A percentile compares a stretch with the other conserved stretches of the same genome.
Conservation (phyloP, 2,329 filamentous ascomycete species). For the Ustilaginoidea virens region DNA sequence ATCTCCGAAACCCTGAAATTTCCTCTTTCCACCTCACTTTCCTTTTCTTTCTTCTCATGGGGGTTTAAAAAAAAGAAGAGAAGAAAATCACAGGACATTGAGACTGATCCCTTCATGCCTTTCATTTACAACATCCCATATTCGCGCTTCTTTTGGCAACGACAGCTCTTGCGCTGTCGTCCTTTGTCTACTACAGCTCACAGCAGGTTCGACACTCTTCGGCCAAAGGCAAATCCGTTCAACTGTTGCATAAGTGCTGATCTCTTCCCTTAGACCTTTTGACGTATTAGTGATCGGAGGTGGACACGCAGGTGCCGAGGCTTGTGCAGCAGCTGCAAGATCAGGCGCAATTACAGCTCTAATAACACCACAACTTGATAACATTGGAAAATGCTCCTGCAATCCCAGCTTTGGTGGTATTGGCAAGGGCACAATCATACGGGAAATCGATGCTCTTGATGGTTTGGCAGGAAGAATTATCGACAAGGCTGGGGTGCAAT, state of each 20-base stretch:
- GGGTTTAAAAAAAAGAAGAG: no score
- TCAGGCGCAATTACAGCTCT: constrained; percentile 79
- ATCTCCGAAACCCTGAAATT: no score
- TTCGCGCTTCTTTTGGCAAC: constrained; percentile 8
- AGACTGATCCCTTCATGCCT: constrained; percentile 17
- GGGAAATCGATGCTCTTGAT: constrained; percentile 89
- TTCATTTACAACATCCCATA: constrained; percentile 11
- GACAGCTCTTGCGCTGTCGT: constrained; percentile 7
- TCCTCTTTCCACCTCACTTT: no score
- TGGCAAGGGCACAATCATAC: constrained; percentile 89
- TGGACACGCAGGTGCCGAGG: constrained; percentile 90
- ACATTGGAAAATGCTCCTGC: constrained; percentile 89
- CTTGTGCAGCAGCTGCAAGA: constrained; percentile 78
- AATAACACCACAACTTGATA: constrained; percentile 74
- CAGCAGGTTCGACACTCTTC: constrained; percentile 1
- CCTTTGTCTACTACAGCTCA: constrained; percentile 16
- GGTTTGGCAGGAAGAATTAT: constrained; percentile 78
- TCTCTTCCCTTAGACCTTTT: constrained; percentile 38
- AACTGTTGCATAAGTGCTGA: no score
- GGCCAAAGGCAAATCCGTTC: no score
- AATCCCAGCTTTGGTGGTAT: constrained; percentile 98
- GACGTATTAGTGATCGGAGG: constrained; percentile 95
- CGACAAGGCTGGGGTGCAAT: constrained; percentile 91
- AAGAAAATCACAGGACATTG: no score
- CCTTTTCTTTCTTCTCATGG: no score